phyloP scores from a whole-genome alignment of 208 protist species.

The Kentomonas sorsogonicus region DNA sequence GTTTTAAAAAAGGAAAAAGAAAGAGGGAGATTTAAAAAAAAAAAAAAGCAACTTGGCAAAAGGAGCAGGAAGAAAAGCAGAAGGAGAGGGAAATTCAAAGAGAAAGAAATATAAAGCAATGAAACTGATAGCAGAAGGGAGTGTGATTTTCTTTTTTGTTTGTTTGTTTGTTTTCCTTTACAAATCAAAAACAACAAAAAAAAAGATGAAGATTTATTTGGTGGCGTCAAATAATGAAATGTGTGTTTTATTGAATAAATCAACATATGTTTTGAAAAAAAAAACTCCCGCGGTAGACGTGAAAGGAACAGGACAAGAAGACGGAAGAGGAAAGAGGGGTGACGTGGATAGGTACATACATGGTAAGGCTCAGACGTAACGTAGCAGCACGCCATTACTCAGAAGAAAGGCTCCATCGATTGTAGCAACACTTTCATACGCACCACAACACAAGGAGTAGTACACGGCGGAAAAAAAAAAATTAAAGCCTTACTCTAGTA shows the following conservation, averaged over 20 bases:
- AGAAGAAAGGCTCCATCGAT: no score
- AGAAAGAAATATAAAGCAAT: conserved; percentile 12
- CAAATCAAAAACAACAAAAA: conserved; percentile 11
- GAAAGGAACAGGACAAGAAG: not conserved
- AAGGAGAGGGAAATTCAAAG: conserved; percentile 14
- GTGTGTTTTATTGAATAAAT: not conserved
- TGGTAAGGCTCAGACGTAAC: no score
- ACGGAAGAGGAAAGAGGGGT: not conserved
- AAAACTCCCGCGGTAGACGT: not conserved
- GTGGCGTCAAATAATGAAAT: conserved; percentile 3
- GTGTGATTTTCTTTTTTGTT: not conserved
- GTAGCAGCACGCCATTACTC: no score
- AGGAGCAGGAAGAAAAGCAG: not conserved
- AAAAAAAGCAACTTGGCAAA: no score
- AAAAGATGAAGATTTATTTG: conserved; percentile 13
- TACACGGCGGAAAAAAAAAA: no score
- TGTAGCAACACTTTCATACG: not conserved
- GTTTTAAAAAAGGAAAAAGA: conserved; percentile 1
- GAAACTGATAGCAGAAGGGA: not conserved
- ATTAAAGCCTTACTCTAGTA: not conserved
- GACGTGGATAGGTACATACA: not conserved
- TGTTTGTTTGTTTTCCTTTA: not conserved
- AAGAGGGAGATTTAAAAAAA: conserved; percentile 3
- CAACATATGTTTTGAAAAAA: not conserved
- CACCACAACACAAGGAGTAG: not conserved